Conservation (phyloP, 2,329 filamentous ascomycete genomes). For the Elsinoe necatrix region DNA sequence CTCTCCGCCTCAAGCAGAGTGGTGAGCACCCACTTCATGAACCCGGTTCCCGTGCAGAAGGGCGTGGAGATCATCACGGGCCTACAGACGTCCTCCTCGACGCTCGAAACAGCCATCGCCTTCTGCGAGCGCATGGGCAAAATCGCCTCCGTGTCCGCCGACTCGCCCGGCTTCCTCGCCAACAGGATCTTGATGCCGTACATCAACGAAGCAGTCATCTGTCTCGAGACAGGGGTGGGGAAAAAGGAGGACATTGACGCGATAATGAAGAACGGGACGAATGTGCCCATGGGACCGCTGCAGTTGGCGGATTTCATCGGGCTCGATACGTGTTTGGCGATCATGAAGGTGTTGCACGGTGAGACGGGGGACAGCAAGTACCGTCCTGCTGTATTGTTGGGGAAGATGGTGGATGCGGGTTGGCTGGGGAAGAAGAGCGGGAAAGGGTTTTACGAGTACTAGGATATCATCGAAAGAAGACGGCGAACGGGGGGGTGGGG, state of each 20-base stretch:
- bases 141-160: slow-evolving; percentile 75
- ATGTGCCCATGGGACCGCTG: slow-evolving; percentile 95
- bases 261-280: slow-evolving; percentile 99
- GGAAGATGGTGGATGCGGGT: slow-evolving; percentile 95
- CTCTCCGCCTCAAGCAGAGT: slow-evolving; percentile 77
- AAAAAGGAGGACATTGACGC: slow-evolving; percentile 84
- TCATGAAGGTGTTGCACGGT: slow-evolving; percentile 88
- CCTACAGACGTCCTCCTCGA: slow-evolving; percentile 77
- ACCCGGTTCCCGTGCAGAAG: slow-evolving; percentile 92
- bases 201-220: slow-evolving; percentile 96
- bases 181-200: slow-evolving; percentile 99
- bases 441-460: slow-evolving; percentile 93
- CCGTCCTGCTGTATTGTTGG: slow-evolving; percentile 73
- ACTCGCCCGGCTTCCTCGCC: slow-evolving; percentile 87
- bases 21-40: slow-evolving; percentile 98
- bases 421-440: slow-evolving; percentile 97
- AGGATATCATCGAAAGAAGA: too few species aligned
- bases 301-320: slow-evolving; percentile 95
- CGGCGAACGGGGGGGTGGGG: too few species aligned
- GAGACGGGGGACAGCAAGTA: slow-evolving; percentile 97
- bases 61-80: slow-evolving; percentile 96
- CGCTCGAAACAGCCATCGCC: slow-evolving; percentile 70
- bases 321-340: slow-evolving; percentile 87
- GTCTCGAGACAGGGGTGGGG: slow-evolving; percentile 86
- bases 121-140: slow-evolving; percentile 94